phyloP scores from a whole-genome alignment of 2,329 filamentous ascomycete genomes.

The Alternaria metachromatica region DNA sequence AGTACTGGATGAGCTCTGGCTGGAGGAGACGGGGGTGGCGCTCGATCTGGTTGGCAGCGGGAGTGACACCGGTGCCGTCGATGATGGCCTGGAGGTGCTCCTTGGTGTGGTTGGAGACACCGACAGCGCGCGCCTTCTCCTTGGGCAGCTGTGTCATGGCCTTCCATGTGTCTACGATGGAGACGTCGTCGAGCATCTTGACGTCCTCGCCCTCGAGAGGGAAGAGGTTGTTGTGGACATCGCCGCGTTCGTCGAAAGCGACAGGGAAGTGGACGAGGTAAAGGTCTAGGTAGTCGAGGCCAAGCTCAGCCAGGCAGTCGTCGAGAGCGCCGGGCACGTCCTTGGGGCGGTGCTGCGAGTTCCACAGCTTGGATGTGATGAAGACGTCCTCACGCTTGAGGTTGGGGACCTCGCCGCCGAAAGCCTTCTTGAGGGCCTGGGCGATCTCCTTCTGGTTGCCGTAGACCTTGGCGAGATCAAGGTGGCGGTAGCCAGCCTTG shows the following conservation, averaged over 20 bases:
- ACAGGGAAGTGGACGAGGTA: slow-evolving; percentile 77
- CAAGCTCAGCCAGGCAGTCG: slow-evolving; percentile 77
- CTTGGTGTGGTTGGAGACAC: slow-evolving; percentile 41
- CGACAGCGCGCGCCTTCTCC: slow-evolving; percentile 38
- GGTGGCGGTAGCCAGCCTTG: slow-evolving; percentile 41
- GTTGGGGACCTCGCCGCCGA: slow-evolving; percentile 56
- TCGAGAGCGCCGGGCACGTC: slow-evolving; percentile 75
- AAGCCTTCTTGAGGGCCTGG: slow-evolving; percentile 35
- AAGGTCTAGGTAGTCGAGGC: slow-evolving; percentile 85
- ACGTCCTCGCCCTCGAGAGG: slow-evolving; percentile 30
- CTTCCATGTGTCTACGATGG: slow-evolving; percentile 40
- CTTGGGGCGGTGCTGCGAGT: slow-evolving; percentile 76
- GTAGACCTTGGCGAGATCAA: slow-evolving; percentile 41
- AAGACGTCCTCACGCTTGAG: slow-evolving; percentile 49
- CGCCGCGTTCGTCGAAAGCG: slow-evolving; percentile 59
- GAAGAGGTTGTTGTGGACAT: slow-evolving; percentile 38
- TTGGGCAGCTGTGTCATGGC: slow-evolving; percentile 52
- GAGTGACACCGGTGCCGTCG: slow-evolving; percentile 47
- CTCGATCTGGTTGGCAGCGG: slow-evolving; percentile 42
- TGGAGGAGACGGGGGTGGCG: slow-evolving; percentile 38
- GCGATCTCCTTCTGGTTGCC: slow-evolving; percentile 43
- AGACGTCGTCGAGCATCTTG: slow-evolving; percentile 64
- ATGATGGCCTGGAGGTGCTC: slow-evolving; percentile 61
- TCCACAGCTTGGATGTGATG: slow-evolving; percentile 82
- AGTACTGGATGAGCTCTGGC: slow-evolving; percentile 37